These are phyloP conservation scores for Austroboletus festivus DNA, from an alignment of 768 basidiomycete species.

Conservation along the genomic window DNA sequence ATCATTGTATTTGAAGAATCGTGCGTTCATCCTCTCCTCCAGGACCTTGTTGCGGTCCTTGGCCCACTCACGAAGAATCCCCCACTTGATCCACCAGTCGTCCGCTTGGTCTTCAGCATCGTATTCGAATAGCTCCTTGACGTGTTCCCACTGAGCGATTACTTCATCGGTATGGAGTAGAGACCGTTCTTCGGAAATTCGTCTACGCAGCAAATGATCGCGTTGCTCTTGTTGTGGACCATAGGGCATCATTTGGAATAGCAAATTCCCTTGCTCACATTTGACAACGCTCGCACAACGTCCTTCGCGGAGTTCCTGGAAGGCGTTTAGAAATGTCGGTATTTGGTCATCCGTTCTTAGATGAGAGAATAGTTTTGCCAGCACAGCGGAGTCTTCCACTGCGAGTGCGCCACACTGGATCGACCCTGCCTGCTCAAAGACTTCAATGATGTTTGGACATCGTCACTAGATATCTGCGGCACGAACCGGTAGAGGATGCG, in stretches of 20 bases:
- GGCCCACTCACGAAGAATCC: conserved; percentile 41
- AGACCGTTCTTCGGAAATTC: conserved; percentile 45
- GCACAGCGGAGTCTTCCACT: conserved; percentile 60
- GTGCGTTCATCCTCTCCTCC: conserved; percentile 15
- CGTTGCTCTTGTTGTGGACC: conserved; percentile 45
- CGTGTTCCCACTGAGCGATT: conserved; percentile 46
- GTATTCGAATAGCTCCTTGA: conserved; percentile 48
- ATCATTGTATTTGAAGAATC: not conserved
- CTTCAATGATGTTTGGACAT: not conserved
- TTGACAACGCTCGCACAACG: conserved; percentile 46
- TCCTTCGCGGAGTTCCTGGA: conserved; percentile 55
- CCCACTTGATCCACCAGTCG: conserved; percentile 66
- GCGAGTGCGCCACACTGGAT: conserved; percentile 49
- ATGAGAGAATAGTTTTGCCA: conserved; percentile 57
- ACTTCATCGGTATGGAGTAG: conserved; percentile 31
- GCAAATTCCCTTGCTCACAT: conserved; percentile 45
- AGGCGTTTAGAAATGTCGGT: conserved; percentile 47
- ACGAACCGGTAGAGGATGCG: conserved; percentile 54
- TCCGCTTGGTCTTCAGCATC: conserved; percentile 56
- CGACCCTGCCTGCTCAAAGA: conserved; percentile 44
- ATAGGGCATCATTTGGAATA: conserved; percentile 41
- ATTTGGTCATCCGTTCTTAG: conserved; percentile 47
- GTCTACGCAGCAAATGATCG: conserved; percentile 39
- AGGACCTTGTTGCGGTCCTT: conserved; percentile 19
- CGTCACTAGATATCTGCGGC: not conserved